Evolutionary conservation across 805 yeast species (phyloP).

Genomic region (Saccharomycopsis oosterbeekiorum): DNA sequence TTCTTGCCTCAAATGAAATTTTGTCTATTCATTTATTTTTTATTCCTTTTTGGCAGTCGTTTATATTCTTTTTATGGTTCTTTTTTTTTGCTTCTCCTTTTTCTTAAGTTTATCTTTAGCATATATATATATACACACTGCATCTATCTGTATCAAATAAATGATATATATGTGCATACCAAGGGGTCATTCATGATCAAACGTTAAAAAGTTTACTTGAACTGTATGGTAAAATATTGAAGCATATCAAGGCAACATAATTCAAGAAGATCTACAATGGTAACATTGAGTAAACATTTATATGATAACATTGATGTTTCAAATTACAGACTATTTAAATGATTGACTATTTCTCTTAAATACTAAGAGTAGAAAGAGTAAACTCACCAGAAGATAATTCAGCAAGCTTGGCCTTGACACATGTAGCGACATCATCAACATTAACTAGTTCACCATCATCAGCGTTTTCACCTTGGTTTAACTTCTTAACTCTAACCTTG

Average conservation of each 20-base stretch:
- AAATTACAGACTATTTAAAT: too few species aligned
- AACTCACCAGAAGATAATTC: slow-evolving; percentile 24
- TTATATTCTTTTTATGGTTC: background rate
- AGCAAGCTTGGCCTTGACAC: slow-evolving; percentile 41
- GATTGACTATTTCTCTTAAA: background rate
- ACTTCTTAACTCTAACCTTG: slow-evolving; percentile 70
- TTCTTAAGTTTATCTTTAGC: background rate
- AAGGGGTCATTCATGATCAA: too few species aligned
- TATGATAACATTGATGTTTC: background rate
- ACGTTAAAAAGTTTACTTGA: too few species aligned
- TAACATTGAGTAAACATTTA: too few species aligned
- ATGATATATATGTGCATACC: too few species aligned
- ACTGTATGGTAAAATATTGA: too few species aligned
- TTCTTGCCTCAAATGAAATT: background rate
- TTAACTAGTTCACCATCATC: slow-evolving; percentile 79
- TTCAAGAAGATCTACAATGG: background rate
- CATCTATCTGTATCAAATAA: background rate
- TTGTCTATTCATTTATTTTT: background rate
- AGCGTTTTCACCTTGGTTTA: slow-evolving; percentile 81
- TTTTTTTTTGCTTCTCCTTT: background rate
- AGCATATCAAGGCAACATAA: too few species aligned
- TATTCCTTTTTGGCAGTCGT: background rate
- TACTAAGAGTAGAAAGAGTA: background rate
- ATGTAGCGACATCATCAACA: slow-evolving; percentile 47
- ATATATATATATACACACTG: background rate